Base-by-base conservation (phyloP, 805 yeast genomes). In the Candida tallmaniae region DNA sequence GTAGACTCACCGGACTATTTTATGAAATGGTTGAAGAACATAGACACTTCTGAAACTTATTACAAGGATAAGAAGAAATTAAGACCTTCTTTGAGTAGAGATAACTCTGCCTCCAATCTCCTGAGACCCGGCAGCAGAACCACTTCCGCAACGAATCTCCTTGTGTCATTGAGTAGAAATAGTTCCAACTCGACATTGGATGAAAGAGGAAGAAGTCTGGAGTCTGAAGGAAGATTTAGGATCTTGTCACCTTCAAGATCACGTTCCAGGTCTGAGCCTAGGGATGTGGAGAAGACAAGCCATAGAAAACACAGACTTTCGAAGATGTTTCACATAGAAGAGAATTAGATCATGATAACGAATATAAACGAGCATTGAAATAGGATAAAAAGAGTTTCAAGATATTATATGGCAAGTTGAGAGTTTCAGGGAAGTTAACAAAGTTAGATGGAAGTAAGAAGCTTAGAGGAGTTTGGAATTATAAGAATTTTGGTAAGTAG, bases 1-100 rank as follows among this genome's bases (percentile, higher is more conserved):
- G 48, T 66, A n/a, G 58, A 56, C 18, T 44, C 54, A 6, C 58
- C 53, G 28, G 32, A 42, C n/a, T 66, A 65, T 44, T 66, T 66
- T 40, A 52, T 52, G 35, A 51, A 60, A 38, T 60, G 60, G 61
- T 41, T 65, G 6, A 51, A 49, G 24, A 38, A 45, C 16, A 50
- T 58, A 16, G 65, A 59, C 32, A 40, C 46, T 6, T 26, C 42
- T 4, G 42, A 41, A 4, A 42, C 50, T 4, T 44, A 41, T 20
- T 22, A 31, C 13, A 46, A 43, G 34, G 54, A 51, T 9, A 51
- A 47, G 29, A 42, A 39, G 28, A 22, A 18, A 15, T 9, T n/a
- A 22, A 37, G 34, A 32, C 36, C 42, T 8, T 32, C 39, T 3
- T 15, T 32, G 21, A 30, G 24, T 9, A 23, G 47, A 24, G 27